These are phyloP conservation scores for Geoglossum cookeanum DNA, from an alignment of 2,329 filamentous ascomycete species.

Conservation along the genomic window DNA sequence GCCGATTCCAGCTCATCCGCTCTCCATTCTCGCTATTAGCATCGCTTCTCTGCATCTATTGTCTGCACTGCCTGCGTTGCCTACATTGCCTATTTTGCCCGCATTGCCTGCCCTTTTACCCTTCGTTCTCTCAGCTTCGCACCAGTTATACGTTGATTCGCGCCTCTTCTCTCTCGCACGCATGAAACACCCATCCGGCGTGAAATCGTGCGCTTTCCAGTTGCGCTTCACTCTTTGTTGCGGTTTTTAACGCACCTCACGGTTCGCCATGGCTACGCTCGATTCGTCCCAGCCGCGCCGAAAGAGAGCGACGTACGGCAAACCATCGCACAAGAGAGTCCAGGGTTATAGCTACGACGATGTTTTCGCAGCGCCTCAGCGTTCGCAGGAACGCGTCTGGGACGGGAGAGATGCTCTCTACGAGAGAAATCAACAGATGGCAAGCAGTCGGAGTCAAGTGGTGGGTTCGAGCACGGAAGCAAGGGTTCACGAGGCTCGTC, in stretches of 20 bases:
- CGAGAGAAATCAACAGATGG: background rate
- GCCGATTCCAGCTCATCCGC: background rate
- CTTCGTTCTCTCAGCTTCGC: background rate
- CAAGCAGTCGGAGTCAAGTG: background rate
- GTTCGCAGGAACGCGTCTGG: background rate
- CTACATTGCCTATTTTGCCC: background rate
- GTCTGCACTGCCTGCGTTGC: too few species aligned
- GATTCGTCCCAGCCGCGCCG: constrained; percentile 11
- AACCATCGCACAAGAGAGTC: constrained; percentile 10
- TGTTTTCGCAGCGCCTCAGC: background rate
- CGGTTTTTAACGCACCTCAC: background rate
- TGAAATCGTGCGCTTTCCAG: constrained; percentile 4
- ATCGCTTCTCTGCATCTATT: background rate
- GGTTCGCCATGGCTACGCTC: background rate
- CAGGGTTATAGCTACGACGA: background rate
- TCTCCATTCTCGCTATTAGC: background rate
- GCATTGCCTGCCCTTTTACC: background rate
- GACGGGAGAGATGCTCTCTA: background rate
- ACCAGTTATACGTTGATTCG: background rate
- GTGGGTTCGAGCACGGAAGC: background rate
- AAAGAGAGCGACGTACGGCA: constrained; percentile 22
- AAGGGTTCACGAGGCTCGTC: background rate
- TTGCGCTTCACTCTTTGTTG: background rate
- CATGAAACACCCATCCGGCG: background rate
- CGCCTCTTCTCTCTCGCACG: background rate